Conservation (phyloP, 345 rosid species). For the Lagerstroemia speciosa region DNA sequence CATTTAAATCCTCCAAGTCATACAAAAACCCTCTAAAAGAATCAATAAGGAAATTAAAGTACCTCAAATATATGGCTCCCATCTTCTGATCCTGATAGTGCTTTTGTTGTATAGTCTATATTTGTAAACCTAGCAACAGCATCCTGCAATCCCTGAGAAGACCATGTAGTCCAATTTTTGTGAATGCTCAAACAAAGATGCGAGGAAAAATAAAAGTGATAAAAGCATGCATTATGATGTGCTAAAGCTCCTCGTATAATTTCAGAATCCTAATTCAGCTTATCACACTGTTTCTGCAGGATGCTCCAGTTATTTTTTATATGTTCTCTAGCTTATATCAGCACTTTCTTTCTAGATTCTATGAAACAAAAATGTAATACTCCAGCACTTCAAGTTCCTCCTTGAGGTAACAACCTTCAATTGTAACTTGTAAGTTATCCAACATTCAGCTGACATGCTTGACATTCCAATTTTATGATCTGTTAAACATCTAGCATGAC, state of each 20-base stretch:
- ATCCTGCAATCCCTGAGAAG: slow-evolving; percentile 73
- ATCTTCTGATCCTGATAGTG: slow-evolving; percentile 64
- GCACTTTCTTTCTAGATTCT: not conserved
- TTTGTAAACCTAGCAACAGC: slow-evolving; percentile 54
- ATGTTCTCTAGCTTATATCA: not conserved
- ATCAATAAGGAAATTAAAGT: not conserved
- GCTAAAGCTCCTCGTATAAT: not conserved
- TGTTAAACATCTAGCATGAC: not conserved
- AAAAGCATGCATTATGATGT: not conserved
- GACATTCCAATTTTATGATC: not conserved
- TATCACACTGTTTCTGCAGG: not conserved
- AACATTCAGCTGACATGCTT: not conserved
- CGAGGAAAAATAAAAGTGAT: not conserved
- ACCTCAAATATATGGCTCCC: slow-evolving; percentile 93
- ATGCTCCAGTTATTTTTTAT: not conserved
- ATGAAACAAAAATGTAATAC: not conserved
- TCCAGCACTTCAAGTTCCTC: not conserved
- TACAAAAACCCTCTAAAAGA: not conserved
- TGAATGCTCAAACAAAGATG: not conserved
- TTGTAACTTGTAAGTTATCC: not conserved
- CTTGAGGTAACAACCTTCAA: not conserved
- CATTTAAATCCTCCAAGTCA: not conserved
- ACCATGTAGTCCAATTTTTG: not conserved
- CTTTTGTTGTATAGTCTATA: slow-evolving; percentile 36
- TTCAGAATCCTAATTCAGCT: not conserved